Conservation (phyloP, 306 rosid genomes). For the Alnus glutinosa region DNA sequence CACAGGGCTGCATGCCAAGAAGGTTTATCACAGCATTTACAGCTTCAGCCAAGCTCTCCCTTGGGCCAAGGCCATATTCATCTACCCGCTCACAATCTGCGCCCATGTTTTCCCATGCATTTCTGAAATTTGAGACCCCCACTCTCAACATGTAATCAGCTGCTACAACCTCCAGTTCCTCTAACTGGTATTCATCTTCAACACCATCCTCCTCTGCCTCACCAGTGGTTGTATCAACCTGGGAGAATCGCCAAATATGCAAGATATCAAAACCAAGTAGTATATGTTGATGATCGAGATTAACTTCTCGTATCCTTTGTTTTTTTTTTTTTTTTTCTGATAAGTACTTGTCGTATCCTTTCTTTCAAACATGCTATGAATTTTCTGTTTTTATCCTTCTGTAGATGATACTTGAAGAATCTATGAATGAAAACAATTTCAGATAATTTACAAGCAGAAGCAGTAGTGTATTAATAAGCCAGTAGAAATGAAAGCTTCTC, state of each 20-base stretch:
- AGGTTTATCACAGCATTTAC: slow-evolving; percentile 78
- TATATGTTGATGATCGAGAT: neutral
- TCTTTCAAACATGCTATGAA: neutral
- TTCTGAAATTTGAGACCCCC: slow-evolving; percentile 84
- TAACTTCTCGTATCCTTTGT: neutral
- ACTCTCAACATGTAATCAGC: slow-evolving; percentile 93
- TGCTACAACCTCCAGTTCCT: slow-evolving; percentile 94
- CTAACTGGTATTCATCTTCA: slow-evolving; percentile 97
- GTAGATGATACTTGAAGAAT: neutral
- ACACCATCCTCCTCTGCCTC: slow-evolving; percentile 97
- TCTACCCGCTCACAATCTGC: slow-evolving; percentile 77
- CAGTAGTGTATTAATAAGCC: neutral
- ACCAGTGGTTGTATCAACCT: slow-evolving; percentile 89
- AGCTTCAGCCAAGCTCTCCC: slow-evolving; percentile 90
- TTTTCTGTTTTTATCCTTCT: neutral
- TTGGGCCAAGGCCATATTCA: slow-evolving; percentile 91
- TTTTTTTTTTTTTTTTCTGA: neutral
- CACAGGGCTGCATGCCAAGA: slow-evolving; percentile 98
- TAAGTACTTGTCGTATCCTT: neutral
- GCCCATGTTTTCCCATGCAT: slow-evolving; percentile 91
- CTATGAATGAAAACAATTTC: neutral
- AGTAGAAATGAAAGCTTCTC: no score
- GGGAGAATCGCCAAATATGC: slow-evolving; percentile 30
- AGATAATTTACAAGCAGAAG: neutral
- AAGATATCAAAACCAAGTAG: slow-evolving; percentile 2